phyloP scores from a whole-genome alignment of 2,329 filamentous ascomycete genomes.

The Phialemonium atrogriseum region DNA sequence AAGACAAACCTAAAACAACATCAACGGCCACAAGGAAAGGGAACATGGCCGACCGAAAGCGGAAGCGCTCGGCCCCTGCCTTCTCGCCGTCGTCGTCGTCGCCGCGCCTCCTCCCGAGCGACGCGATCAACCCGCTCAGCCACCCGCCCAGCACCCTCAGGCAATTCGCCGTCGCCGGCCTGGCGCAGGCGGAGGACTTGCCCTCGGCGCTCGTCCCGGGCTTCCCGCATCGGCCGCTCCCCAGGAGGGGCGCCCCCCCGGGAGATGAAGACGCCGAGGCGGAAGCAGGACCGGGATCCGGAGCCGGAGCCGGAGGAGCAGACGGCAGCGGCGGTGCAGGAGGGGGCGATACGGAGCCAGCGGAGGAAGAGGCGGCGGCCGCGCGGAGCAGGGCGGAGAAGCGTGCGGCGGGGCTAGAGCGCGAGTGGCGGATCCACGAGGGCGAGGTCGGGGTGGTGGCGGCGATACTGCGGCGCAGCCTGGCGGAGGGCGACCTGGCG shows the following conservation, averaged over 20 bases:
- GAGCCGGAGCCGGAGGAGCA: not conserved
- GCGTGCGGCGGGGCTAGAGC: slow-evolving; percentile 24
- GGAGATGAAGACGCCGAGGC: not conserved
- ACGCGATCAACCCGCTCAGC: slow-evolving; percentile 46
- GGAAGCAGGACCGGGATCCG: not conserved
- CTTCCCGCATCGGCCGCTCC: slow-evolving; percentile 44
- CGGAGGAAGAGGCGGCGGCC: slow-evolving; percentile 5
- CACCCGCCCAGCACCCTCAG: slow-evolving; percentile 41
- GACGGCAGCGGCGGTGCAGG: slow-evolving; percentile 5
- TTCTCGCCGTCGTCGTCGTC: slow-evolving; percentile 8
- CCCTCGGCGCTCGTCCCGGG: slow-evolving; percentile 26
- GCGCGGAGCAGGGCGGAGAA: slow-evolving; percentile 11
- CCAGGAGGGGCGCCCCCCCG: not conserved
- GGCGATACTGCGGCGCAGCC: slow-evolving; percentile 61
- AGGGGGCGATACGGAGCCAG: slow-evolving; percentile 6
- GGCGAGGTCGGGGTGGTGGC: slow-evolving; percentile 60
- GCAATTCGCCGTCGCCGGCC: slow-evolving; percentile 46
- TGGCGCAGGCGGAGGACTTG: slow-evolving; percentile 35
- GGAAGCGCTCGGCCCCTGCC: slow-evolving; percentile 20
- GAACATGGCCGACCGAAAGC: slow-evolving; percentile 19
- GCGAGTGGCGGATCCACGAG: slow-evolving; percentile 12
- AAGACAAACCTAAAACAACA: not conserved
- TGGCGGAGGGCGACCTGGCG: slow-evolving; percentile 61
- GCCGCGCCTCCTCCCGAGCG: slow-evolving; percentile 17
- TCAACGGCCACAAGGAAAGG: slow-evolving; percentile 9